Evolutionary conservation across 31 red algal genomes (phyloP).

Genomic region (Asparagopsis taxiformis): DNA sequence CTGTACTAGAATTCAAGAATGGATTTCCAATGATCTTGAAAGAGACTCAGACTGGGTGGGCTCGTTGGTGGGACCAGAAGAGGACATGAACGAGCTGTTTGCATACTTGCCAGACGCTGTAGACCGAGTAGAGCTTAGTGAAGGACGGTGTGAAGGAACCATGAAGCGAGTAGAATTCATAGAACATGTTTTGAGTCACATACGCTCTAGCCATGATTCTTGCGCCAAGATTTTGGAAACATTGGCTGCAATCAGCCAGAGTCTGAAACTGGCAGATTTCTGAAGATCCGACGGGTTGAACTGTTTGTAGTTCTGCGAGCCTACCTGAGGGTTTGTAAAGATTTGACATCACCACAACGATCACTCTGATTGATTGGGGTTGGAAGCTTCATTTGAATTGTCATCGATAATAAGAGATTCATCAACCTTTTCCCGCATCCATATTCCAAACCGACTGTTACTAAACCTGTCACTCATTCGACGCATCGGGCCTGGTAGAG

Average conservation of each 20-base stretch:
- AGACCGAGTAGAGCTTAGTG: slow-evolving; percentile 20
- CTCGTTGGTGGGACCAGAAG: slow-evolving; percentile 12
- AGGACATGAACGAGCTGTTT: slow-evolving; percentile 8
- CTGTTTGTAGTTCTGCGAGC: too few relatives aligned
- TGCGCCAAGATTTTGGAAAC: slow-evolving; percentile 34
- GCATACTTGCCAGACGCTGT: slow-evolving; percentile 23
- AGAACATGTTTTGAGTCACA: slow-evolving; percentile 26
- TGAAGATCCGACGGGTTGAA: neutral
- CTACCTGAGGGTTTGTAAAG: too few relatives aligned
- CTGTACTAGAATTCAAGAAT: slow-evolving; percentile 30
- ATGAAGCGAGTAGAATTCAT: slow-evolving; percentile 22
- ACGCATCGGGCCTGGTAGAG: slow-evolving; percentile 50
- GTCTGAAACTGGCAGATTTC: slow-evolving; percentile 41
- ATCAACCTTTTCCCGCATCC: slow-evolving; percentile 49
- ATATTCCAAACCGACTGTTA: slow-evolving; percentile 35
- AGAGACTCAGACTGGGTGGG: slow-evolving; percentile 37
- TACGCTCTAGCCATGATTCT: slow-evolving; percentile 27
- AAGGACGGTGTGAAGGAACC: slow-evolving; percentile 12
- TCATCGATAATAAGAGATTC: slow-evolving; percentile 2
- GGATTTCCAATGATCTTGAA: slow-evolving; percentile 36
- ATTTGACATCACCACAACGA: too few relatives aligned
- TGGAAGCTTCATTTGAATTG: neutral
- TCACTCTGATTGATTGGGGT: too few relatives aligned
- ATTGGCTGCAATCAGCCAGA: slow-evolving; percentile 11
- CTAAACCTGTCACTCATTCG: slow-evolving; percentile 30